A percentile compares a stretch with the other conserved stretches of the same genome.
Conservation (phyloP, 495 filamentous ascomycete species). For the Neurospora pannonica region DNA sequence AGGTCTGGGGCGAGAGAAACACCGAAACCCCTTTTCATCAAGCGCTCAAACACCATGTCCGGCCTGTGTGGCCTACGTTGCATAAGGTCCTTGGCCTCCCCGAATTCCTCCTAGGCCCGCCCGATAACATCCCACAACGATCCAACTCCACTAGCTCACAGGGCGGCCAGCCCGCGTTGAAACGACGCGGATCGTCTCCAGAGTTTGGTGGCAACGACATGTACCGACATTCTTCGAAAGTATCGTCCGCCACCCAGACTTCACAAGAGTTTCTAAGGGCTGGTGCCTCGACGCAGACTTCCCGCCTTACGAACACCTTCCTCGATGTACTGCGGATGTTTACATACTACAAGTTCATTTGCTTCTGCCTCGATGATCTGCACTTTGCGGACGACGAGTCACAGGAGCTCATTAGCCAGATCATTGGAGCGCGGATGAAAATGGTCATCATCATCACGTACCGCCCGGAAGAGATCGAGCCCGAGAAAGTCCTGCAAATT, state of each 20-base stretch:
- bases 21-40: constrained; percentile 76
- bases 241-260: constrained; percentile 31
- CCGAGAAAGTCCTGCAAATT: constrained; percentile 36
- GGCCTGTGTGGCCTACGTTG: constrained; percentile 68
- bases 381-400: constrained; percentile 84
- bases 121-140: constrained; percentile 10
- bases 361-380: constrained; percentile 75
- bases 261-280: constrained; percentile 63
- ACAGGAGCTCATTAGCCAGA: constrained; percentile 64
- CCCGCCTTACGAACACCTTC: constrained; percentile 74
- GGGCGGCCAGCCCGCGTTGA: constrained; percentile 11
- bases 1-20: constrained; percentile 85
- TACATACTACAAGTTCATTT: constrained; percentile 68
- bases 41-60: constrained; percentile 59
- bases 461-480: constrained; percentile 43
- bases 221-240: neutral
- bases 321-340: constrained; percentile 75
- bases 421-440: constrained; percentile 61
- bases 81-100: constrained; percentile 72
- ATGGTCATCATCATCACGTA: constrained; percentile 68
- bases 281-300: constrained; percentile 60
- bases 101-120: constrained; percentile 52
- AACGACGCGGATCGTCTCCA: constrained; percentile 35
- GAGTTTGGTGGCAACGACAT: constrained; percentile 18
- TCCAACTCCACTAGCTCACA: constrained; percentile 5